A percentile compares a stretch with the other conserved stretches of the same genome.
Conservation (phyloP, 2,329 filamentous ascomycete genomes). For the Botrytis fabae region DNA sequence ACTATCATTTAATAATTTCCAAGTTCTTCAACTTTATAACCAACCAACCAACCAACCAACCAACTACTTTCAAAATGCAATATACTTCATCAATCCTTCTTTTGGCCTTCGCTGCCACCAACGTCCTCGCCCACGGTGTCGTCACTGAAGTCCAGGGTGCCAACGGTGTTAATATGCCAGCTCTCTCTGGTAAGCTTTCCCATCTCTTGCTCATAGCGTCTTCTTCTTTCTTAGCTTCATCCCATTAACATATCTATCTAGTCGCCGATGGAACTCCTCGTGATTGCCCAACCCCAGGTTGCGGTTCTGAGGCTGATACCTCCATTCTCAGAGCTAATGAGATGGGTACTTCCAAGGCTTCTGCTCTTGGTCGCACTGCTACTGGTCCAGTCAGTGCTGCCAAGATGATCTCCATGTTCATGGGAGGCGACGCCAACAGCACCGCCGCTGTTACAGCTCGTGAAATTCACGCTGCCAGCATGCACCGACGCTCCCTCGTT, state of each 20-base stretch:
- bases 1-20: slow-evolving; percentile 21
- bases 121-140: slow-evolving; percentile 58
- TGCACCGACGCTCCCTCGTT: slow-evolving; percentile 42
- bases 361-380: slow-evolving; percentile 63
- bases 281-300: slow-evolving; percentile 61
- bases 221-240: slow-evolving; percentile 16
- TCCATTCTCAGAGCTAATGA: slow-evolving; percentile 65
- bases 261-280: slow-evolving; percentile 67
- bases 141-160: slow-evolving; percentile 57
- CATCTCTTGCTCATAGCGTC: background rate
- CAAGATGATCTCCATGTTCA: slow-evolving; percentile 59
- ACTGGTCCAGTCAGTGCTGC: slow-evolving; percentile 58
- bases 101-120: slow-evolving; percentile 47
- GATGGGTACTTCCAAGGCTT: slow-evolving; percentile 54
- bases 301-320: slow-evolving; percentile 69
- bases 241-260: slow-evolving; percentile 32
- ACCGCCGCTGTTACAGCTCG: slow-evolving; percentile 59
- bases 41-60: slow-evolving; percentile 21
- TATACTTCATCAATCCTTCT: slow-evolving; percentile 49
- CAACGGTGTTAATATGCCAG: slow-evolving; percentile 63
- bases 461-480: slow-evolving; percentile 70
- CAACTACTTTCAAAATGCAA: slow-evolving; percentile 46
- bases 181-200: slow-evolving; percentile 50
- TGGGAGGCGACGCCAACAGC: slow-evolving; percentile 49
- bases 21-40: slow-evolving; percentile 15